A percentile compares a stretch with the other conserved stretches of the same genome.
Conservation (phyloP, 176 grass and related monocot species). For the Phoenix dactylifera region DNA sequence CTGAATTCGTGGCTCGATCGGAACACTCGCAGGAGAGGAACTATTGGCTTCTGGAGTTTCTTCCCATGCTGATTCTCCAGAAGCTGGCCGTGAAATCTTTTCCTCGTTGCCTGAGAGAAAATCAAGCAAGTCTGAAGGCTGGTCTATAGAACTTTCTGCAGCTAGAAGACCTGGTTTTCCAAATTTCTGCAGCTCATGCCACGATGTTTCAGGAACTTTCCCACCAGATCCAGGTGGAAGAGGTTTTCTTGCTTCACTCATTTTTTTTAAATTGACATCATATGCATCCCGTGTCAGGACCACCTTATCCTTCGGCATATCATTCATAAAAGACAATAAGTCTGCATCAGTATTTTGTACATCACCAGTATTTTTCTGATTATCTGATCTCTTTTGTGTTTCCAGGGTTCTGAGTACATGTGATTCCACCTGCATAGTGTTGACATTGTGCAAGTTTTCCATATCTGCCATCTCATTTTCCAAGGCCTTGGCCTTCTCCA, state of each 20-base stretch:
- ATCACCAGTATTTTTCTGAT: conserved; percentile 9
- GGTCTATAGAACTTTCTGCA: conserved; percentile 8
- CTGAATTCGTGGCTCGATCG: not conserved
- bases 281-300: too few relatives aligned
- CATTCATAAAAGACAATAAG: not conserved
- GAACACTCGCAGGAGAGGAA: not conserved
- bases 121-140: not conserved
- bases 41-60: conserved; percentile 5
- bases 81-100: conserved; percentile 18
- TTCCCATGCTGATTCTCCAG: conserved; percentile 18
- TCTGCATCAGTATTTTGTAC: not conserved
- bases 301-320: not conserved
- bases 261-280: too few relatives aligned
- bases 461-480: conserved; percentile 68
- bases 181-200: not conserved
- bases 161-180: not conserved
- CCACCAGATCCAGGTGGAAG: not conserved
- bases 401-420: conserved; percentile 8
- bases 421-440: conserved; percentile 10
- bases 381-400: conserved; percentile 14
- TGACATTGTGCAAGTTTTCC: conserved; percentile 23
- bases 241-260: too few relatives aligned
- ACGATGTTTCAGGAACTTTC: not conserved
- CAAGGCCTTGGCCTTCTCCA: conserved; percentile 73
- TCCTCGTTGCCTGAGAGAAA: not conserved